Conservation (phyloP, 805 yeast genomes). For the Zygoascus bituminiphila region DNA sequence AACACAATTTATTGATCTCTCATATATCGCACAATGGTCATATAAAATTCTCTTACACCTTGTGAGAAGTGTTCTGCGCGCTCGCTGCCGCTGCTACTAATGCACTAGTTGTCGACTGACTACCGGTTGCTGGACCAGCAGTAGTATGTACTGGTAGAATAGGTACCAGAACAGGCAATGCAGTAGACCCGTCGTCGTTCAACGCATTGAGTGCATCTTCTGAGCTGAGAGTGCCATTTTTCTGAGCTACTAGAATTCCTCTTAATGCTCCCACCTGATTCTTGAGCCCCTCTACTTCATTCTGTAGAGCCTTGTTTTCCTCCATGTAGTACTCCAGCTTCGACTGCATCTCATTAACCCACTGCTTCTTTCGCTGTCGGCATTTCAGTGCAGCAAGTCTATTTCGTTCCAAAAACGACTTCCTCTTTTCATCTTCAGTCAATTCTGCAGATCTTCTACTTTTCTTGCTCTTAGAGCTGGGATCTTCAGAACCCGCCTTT, state of each 20-base stretch:
- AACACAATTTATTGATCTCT: too few relatives aligned
- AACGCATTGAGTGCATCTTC: constrained; percentile 7
- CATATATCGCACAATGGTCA: too few relatives aligned
- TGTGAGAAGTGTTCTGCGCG: too few relatives aligned
- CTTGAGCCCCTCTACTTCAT: constrained; percentile 48
- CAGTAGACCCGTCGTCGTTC: background rate
- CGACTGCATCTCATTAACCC: constrained; percentile 71
- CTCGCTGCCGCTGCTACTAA: background rate
- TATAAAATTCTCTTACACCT: too few relatives aligned
- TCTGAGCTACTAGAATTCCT: constrained; percentile 10
- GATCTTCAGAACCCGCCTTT: background rate
- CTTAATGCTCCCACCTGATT: constrained; percentile 45
- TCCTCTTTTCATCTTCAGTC: constrained; percentile 69
- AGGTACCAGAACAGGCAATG: constrained; percentile 3
- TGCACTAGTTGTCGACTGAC: background rate
- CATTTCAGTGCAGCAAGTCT: constrained; percentile 94
- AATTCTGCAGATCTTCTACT: constrained; percentile 19
- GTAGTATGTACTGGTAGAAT: constrained; percentile 1
- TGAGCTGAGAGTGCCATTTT: constrained; percentile 2
- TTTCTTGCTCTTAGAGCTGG: background rate
- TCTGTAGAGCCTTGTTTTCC: constrained; percentile 59
- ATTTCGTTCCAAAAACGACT: constrained; percentile 76
- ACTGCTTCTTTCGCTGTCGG: constrained; percentile 87
- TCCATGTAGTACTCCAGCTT: constrained; percentile 62
- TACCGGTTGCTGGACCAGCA: background rate